Evolutionary conservation across 148 eudicot species (phyloP), one percentile per base, ranked within the genome.

Genomic region (Mesembryanthemum crystallinum): DNA sequence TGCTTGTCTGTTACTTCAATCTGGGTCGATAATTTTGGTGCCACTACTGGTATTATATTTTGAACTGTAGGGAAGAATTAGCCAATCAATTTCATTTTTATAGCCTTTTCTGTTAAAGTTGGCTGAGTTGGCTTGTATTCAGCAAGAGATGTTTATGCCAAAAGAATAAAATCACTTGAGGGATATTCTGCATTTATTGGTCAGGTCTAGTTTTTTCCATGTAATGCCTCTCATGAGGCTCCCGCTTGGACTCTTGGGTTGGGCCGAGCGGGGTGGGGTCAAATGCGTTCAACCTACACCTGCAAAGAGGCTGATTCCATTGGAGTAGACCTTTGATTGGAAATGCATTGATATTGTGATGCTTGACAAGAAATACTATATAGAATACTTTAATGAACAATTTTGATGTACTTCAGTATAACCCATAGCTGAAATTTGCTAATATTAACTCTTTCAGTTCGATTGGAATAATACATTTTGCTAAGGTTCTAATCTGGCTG

Each of bases 101-200:
- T 37, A 1, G 17, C 28, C 10, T 71, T 25, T 32, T 37, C 15
- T 72, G 30, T 25, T 72, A 58, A 66, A 29, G 29, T 39, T 37
- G 76, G 57, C 25, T 64, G 71, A 64, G 66, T 29, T 37, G 32
- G 43, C 64, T n/a, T 42, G 13, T 28, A 64, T 35, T n/a, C 17
- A 52, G 21, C 15, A 64, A 18, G 28, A 13, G 51, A 32, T 62
- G 5, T n/a, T 21, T n/a, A n/a, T 20, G 42, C 25, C 17, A 25
- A 28, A 67, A 67, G 61, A 6, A 25, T n/a, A 42, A 67, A 67
- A 8, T 57, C 11, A 18, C 10, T 57, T 67, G 45, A 43, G 70
- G 55, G 57, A 1, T 23, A 57, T 30, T 13, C 4, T 55, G 62
- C 37, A 21, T 7, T 35, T 63, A 23, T 27, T 6, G 45, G 67